These are phyloP conservation scores for Tetrapyrgos nigripes DNA, from an alignment of 1,284 basidiomycete genomes.

Conservation along the genomic window DNA sequence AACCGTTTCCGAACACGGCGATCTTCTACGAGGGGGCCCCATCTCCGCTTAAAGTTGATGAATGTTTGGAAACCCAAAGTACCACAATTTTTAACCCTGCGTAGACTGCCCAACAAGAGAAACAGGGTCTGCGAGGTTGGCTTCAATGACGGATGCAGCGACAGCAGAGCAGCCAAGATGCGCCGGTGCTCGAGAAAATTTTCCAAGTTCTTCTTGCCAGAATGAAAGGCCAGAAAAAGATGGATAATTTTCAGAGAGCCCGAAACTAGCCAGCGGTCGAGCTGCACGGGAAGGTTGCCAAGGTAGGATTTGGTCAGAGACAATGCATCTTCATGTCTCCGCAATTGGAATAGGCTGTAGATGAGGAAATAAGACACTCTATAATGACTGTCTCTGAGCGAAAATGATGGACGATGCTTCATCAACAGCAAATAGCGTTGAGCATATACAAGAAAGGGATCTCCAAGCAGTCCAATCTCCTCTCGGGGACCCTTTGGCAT, in stretches of 20 bases:
- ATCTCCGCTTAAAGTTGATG: conserved; percentile 52
- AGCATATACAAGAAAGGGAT: conserved; percentile 9
- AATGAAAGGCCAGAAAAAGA: conserved; percentile 42
- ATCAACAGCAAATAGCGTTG: conserved; percentile 15
- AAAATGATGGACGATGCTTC: conserved; percentile 9
- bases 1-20: conserved; percentile 63
- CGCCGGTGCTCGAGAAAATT: conserved; percentile 44
- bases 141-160: conserved; percentile 50
- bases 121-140: conserved; percentile 71
- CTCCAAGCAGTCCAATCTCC: neutral
- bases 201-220: conserved; percentile 41
- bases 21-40: conserved; percentile 62
- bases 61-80: conserved; percentile 55
- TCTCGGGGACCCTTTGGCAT: neutral
- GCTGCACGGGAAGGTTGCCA: conserved; percentile 42
- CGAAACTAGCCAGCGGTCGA: conserved; percentile 37
- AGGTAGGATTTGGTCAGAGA: conserved; percentile 51
- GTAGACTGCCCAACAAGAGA: conserved; percentile 60
- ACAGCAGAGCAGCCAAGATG: conserved; percentile 50
- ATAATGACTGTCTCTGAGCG: neutral
- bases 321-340: conserved; percentile 37
- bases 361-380: conserved; percentile 9
- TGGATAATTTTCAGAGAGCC: conserved; percentile 54
- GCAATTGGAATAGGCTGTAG: conserved; percentile 13
- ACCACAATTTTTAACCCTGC: conserved; percentile 52